phyloP scores from a whole-genome alignment of 2,329 filamentous ascomycete genomes.

The Rhytidhysteron rufulum region DNA sequence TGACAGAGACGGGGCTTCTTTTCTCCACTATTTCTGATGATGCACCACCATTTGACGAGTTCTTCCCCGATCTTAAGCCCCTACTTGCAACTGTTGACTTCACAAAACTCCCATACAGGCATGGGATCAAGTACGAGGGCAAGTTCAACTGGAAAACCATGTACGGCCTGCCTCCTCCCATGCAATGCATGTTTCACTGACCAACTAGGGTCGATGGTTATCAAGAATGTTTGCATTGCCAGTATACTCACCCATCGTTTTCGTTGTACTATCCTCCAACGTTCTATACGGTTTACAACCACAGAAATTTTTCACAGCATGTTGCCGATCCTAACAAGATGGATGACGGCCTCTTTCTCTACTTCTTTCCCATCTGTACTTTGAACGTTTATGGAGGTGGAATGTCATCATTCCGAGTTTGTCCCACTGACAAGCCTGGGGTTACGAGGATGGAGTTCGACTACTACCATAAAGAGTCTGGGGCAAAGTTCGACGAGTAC shows the following conservation, averaged over 20 bases:
- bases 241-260: constrained; percentile 57
- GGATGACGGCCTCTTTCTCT: constrained; percentile 54
- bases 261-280: constrained; percentile 53
- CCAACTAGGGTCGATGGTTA: constrained; percentile 52
- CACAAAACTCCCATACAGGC: constrained; percentile 49
- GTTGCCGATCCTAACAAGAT: constrained; percentile 52
- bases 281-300: constrained; percentile 53
- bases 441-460: constrained; percentile 57
- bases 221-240: constrained; percentile 57
- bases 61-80: constrained; percentile 50
- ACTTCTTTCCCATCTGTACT: constrained; percentile 56
- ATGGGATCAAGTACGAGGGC: constrained; percentile 53
- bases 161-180: constrained; percentile 20
- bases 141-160: constrained; percentile 60
- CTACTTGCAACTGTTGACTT: constrained; percentile 51
- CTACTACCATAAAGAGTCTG: constrained; percentile 51
- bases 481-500: constrained; percentile 55
- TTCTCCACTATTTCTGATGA: constrained; percentile 50
- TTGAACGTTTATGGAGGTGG: constrained; percentile 57
- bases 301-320: constrained; percentile 54
- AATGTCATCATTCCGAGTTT: constrained; percentile 55
- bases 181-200: background rate
- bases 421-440: constrained; percentile 48
- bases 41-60: constrained; percentile 49
- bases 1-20: constrained; percentile 52